A percentile compares a stretch with the other conserved stretches of the same genome.
phyloP scores from a whole-genome alignment of 176 grass and related monocot species.

The Zizania latifolia region DNA sequence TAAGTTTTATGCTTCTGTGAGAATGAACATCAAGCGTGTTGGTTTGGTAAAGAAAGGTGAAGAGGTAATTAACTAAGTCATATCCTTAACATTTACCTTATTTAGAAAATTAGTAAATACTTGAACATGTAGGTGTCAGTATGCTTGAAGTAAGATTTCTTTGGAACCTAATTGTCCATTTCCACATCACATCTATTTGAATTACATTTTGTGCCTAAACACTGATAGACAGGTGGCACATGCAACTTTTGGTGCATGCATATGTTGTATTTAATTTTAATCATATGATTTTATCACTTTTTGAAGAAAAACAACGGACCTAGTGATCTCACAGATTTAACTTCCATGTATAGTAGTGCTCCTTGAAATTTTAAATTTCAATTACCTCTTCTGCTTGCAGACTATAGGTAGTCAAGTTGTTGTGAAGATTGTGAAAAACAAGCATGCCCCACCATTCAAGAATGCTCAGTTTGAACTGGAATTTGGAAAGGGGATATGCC shows the following conservation, averaged over 20 bases:
- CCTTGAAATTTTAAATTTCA: not conserved
- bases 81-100: not conserved
- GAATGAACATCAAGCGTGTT: constrained; percentile 79
- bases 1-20: constrained; percentile 95
- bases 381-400: constrained; percentile 37
- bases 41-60: constrained; percentile 92
- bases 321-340: constrained; percentile 3
- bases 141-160: not conserved
- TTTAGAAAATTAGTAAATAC: not conserved
- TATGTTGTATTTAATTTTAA: not conserved
- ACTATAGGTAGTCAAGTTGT: constrained; percentile 68
- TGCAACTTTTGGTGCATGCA: not conserved
- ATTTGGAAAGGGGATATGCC: constrained; percentile 82
- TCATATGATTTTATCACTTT: not conserved
- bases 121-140: not conserved
- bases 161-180: not conserved
- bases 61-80: constrained; percentile 51
- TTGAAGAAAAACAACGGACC: constrained; percentile 1
- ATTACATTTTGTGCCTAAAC: not conserved
- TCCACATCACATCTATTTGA: not conserved
- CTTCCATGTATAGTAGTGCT: not conserved
- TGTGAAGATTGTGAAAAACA: constrained; percentile 98
- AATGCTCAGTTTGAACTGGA: constrained; percentile 77
- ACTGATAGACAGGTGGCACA: not conserved
- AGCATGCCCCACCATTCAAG: constrained; percentile 87